Evolutionary conservation across 345 rosid genomes (phyloP), one percentile per base, ranked within the genome.

Genomic region (Durio zibethinus): DNA sequence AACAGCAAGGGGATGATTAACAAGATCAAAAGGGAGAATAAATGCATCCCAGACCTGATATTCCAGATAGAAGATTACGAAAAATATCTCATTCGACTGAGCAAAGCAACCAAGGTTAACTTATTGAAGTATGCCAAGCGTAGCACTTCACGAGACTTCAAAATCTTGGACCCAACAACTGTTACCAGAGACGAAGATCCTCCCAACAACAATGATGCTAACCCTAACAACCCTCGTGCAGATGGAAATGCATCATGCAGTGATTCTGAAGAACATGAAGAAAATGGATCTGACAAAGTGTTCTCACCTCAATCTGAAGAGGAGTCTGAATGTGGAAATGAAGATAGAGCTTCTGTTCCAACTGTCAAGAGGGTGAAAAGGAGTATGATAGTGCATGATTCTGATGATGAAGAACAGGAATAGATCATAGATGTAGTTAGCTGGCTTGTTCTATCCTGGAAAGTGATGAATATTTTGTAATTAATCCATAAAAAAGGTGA

Each of bases 1-100:
- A 86, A 60, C 64, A 68, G 80, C n/a, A 93, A 85, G 84, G 90
- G 91, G 14, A 83, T 87, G 71, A 79, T 87, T 69, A 87, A 87
- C 85, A 92, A 89, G 91, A 93, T 92, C 77, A 92, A 88, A 82
- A 89, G 90, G 87, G 98, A 93, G 84, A 92, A 92, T n/a, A 89
- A 86, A 83, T 89, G 90, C 90, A 89, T 93, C 69, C 98, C 97
- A 1, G 95, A 90, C 72, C 82, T 93, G 74, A 90, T 93, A 67
- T 93, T 87, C 79, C 97, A 90, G 82, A 90, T 93, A 57, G 98
- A 93, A 81, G 94, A 91, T 77, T 93, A 83, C 7, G 98, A 93
- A 75, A 90, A 86, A 76, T 86, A 90, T 70, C 90, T 93, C 23
- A 93, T 93, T 76, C 93, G 83, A 80, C 91, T 93, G 14, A 88